Percentiles rank a stretch among this genome's conserved stretches.
These are phyloP conservation scores for Endotrypanum monterogeii DNA, from an alignment of 208 protist genomes.

Conservation along the genomic window DNA sequence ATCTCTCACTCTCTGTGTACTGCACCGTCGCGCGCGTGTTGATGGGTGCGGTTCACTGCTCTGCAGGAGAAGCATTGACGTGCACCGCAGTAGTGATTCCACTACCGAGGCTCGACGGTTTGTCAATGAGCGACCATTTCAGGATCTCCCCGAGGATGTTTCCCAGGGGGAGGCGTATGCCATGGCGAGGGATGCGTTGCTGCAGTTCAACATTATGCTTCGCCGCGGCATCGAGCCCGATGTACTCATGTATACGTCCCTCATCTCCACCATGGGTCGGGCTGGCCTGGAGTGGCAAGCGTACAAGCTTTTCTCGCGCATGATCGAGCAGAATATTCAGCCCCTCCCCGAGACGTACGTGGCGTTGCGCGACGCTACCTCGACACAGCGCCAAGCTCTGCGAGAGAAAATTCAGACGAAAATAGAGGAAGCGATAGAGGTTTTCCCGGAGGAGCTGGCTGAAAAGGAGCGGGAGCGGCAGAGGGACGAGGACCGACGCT, in stretches of 20 bases:
- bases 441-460: slow-evolving; percentile 78
- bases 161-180: slow-evolving; percentile 69
- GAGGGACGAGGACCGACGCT: slow-evolving; percentile 67
- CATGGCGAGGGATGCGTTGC: slow-evolving; percentile 74
- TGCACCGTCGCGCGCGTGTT: not conserved
- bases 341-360: slow-evolving; percentile 93
- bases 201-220: slow-evolving; percentile 95
- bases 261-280: slow-evolving; percentile 89
- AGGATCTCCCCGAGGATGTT: slow-evolving; percentile 51
- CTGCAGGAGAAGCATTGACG: not conserved
- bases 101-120: slow-evolving; percentile 13
- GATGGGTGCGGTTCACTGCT: slow-evolving; percentile 2
- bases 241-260: slow-evolving; percentile 91
- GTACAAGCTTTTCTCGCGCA: slow-evolving; percentile 93
- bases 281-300: slow-evolving; percentile 92
- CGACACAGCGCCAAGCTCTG: slow-evolving; percentile 47
- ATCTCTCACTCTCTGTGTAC: not conserved
- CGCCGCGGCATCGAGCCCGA: slow-evolving; percentile 89
- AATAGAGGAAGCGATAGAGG: slow-evolving; percentile 74
- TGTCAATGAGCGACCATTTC: slow-evolving; percentile 72
- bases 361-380: slow-evolving; percentile 81
- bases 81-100: not conserved
- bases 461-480: slow-evolving; percentile 58
- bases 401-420: slow-evolving; percentile 85
- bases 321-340: slow-evolving; percentile 84